Evolutionary conservation across 768 basidiomycete genomes (phyloP).

Genomic region (Leccinum variicolor): DNA sequence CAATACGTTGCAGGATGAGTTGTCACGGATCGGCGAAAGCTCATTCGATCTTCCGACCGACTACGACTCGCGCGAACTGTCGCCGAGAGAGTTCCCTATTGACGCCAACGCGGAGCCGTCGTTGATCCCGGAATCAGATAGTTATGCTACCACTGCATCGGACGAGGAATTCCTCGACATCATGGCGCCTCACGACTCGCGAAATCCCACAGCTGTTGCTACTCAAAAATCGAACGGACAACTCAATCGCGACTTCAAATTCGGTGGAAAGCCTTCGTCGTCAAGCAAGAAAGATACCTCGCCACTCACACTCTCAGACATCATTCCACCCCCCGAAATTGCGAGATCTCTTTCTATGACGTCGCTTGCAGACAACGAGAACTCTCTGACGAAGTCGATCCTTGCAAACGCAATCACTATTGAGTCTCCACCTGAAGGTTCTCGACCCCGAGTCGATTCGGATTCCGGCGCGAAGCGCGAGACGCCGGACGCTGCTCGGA

Average conservation of each 20-base stretch:
- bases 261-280: conserved; percentile 49
- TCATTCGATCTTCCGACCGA: conserved; percentile 19
- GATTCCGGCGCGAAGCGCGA: conserved; percentile 40
- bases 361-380: conserved; percentile 46
- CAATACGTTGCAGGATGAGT: conserved; percentile 33
- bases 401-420: conserved; percentile 44
- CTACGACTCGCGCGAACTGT: conserved; percentile 16
- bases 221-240: conserved; percentile 59
- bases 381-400: conserved; percentile 54
- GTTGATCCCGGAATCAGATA: conserved; percentile 37
- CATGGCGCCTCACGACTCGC: conserved; percentile 15
- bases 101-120: conserved; percentile 35
- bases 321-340: conserved; percentile 64
- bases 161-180: conserved; percentile 31
- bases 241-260: conserved; percentile 70
- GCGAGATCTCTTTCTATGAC: conserved; percentile 46
- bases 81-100: conserved; percentile 14
- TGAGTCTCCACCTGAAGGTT: conserved; percentile 29
- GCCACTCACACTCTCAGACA: conserved; percentile 62
- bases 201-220: conserved; percentile 30
- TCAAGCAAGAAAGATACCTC: conserved; percentile 8
- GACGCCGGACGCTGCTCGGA: conserved; percentile 20
- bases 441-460: conserved; percentile 41
- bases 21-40: conserved; percentile 21
- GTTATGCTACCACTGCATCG: conserved; percentile 25